Evolutionary conservation across 2,329 filamentous ascomycete genomes (phyloP), one percentile per base, ranked within the genome.

Genomic region (Ceratocystis variospora): DNA sequence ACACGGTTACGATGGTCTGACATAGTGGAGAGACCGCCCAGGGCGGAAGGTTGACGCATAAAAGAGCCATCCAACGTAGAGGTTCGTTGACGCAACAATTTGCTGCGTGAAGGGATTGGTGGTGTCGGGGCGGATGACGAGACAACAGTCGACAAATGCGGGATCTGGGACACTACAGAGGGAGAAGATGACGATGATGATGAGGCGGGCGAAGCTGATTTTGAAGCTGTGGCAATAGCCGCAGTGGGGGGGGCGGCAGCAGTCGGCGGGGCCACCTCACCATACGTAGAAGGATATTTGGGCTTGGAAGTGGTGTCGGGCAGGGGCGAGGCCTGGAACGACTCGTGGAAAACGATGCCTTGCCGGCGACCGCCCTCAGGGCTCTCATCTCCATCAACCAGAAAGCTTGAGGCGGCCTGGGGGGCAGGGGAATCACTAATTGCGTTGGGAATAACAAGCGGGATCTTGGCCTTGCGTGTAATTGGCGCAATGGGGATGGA

Each of bases 1-100:
- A 90, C 83, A 63, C 87, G 81, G 71, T 86, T 83, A 63, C 87
- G 81, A 70, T 77, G 79, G 67, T 84, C 81, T 45, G 74, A 70
- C n/a, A 75, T 72, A 28, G 55, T 45, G 75, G 72, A 12, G 76
- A 72, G 44, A 44, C 65, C 19, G 73, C 73, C 63, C 72, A 68
- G 61, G 74, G 73, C 61, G 81, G 78, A 65, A 78, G 79, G 50
- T 82, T 78, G 72, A 81, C 77, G 66, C 25, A 63, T 44, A 25
- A 61, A 68, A 45, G 80, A 76, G 55, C 79, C 78, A 70, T 85
- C 83, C 76, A 85, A 78, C 15, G 83, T 85, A 68, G 82, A 79
- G 2, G 82, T 85, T 67, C 83, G 78, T 44, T 81, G 81, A 57
- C 83, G 77, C 65, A 79, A 46, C 2, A 64, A 33, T 8, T 66